These are phyloP conservation scores for Stellera chamaejasme DNA, from an alignment of 345 rosid species.

Conservation along the genomic window DNA sequence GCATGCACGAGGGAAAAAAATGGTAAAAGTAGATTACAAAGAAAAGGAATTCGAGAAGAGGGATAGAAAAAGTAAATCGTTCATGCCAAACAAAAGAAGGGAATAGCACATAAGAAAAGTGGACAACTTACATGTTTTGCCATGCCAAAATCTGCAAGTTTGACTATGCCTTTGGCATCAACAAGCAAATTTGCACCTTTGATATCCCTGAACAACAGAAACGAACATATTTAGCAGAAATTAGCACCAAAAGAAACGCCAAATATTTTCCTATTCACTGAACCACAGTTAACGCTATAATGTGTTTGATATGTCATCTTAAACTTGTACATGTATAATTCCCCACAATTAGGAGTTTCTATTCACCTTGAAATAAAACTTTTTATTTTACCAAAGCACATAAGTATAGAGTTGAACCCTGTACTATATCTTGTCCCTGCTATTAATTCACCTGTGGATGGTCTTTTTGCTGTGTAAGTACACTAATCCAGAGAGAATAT, in stretches of 20 bases:
- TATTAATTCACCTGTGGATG: conserved; percentile 45
- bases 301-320: too few relatives aligned
- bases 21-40: background rate
- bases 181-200: conserved; percentile 80
- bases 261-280: background rate
- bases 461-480: conserved; percentile 53
- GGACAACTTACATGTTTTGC: conserved; percentile 56
- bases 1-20: conserved; percentile 10
- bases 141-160: conserved; percentile 78
- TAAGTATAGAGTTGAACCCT: background rate
- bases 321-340: too few relatives aligned
- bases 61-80: background rate
- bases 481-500: conserved; percentile 55
- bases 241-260: background rate
- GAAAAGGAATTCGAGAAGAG: conserved; percentile 2
- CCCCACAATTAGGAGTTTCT: too few relatives aligned
- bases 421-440: too few relatives aligned
- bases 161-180: conserved; percentile 47
- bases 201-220: conserved; percentile 45
- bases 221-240: conserved; percentile 9
- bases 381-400: too few relatives aligned
- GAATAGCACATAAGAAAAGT: background rate
- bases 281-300: too few relatives aligned
- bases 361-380: too few relatives aligned
- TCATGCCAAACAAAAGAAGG: background rate